Evolutionary conservation across 108 stramenopile genomes (phyloP).

Genomic region (Licmophora abbreviata): DNA sequence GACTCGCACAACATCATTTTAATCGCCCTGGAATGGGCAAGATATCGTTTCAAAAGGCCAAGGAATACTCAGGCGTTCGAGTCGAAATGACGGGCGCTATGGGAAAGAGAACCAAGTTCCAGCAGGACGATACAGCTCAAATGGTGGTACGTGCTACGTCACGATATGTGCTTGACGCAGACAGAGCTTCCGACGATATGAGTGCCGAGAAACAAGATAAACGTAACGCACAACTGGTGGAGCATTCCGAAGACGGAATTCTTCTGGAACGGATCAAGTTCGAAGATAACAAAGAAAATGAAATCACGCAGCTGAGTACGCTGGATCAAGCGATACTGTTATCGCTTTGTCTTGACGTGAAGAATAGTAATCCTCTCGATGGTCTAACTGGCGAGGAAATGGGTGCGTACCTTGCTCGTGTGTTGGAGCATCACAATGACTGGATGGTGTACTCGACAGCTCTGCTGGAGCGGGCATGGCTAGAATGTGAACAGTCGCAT

Average conservation of each 20-base stretch:
- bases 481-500: slow-evolving; percentile 84
- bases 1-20: slow-evolving; percentile 82
- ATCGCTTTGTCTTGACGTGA: slow-evolving; percentile 93
- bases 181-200: background rate
- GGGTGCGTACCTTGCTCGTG: slow-evolving; percentile 86
- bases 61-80: slow-evolving; percentile 43
- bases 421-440: slow-evolving; percentile 68
- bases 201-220: slow-evolving; percentile 5
- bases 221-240: slow-evolving; percentile 15
- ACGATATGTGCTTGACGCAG: background rate
- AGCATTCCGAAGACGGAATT: slow-evolving; percentile 60
- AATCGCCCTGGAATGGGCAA: slow-evolving; percentile 41
- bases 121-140: slow-evolving; percentile 75
- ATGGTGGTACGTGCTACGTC: slow-evolving; percentile 73
- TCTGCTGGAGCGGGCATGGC: slow-evolving; percentile 88
- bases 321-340: slow-evolving; percentile 87
- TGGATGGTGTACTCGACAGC: slow-evolving; percentile 96
- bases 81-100: slow-evolving; percentile 79
- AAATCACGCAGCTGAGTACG: slow-evolving; percentile 37
- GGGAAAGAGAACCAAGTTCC: slow-evolving; percentile 89
- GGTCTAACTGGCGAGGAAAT: slow-evolving; percentile 95
- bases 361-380: slow-evolving; percentile 89
- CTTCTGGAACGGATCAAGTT: slow-evolving; percentile 84
- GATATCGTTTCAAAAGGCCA: slow-evolving; percentile 45
- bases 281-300: slow-evolving; percentile 52